phyloP scores from a whole-genome alignment of 257 asterid genomes.

The Solanum rostratum region DNA sequence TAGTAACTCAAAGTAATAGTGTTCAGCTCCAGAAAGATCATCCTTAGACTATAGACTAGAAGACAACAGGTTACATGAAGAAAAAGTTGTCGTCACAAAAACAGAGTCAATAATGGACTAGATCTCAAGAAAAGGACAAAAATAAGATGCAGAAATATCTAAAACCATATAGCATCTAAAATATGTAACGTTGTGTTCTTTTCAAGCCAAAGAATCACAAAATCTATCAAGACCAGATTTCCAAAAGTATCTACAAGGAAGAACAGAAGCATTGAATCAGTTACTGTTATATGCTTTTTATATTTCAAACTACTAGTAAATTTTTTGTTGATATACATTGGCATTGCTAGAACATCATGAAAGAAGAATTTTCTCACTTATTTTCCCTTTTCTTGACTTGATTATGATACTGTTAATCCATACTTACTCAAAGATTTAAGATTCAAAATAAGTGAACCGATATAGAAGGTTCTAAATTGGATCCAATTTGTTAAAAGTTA shows the following conservation, averaged over 20 bases:
- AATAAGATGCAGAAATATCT: not conserved
- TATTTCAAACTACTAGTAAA: not conserved
- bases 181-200: not conserved
- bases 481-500: too few relatives aligned
- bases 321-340: not conserved
- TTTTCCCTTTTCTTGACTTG: not conserved
- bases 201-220: not conserved
- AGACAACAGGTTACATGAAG: not conserved
- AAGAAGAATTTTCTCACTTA: not conserved
- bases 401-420: not conserved
- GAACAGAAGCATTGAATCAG: not conserved
- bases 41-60: conserved; percentile 38
- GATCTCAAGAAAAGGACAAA: not conserved
- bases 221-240: not conserved
- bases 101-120: not conserved
- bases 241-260: not conserved
- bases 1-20: conserved; percentile 33
- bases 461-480: not conserved
- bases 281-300: not conserved
- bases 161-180: not conserved
- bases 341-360: not conserved
- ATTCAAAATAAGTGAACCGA: not conserved
- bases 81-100: not conserved
- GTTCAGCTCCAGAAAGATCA: conserved; percentile 66
- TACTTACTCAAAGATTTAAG: not conserved